phyloP scores from a whole-genome alignment of 2,329 filamentous ascomycete genomes.

The Amesomyces nigricolor region DNA sequence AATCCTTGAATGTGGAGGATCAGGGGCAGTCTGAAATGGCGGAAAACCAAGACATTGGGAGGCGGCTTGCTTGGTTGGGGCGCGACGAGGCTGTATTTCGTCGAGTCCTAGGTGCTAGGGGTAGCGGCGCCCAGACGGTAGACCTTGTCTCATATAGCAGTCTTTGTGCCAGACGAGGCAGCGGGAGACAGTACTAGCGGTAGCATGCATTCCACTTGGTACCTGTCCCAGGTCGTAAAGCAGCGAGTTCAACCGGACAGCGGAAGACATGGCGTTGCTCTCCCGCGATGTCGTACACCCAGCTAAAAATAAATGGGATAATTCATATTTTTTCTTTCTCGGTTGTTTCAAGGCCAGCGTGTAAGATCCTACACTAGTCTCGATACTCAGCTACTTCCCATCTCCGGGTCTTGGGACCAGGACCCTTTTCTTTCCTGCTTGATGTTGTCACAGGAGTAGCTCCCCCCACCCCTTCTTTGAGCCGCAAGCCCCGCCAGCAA shows the following conservation, averaged over 20 bases:
- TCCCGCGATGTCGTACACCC: not conserved
- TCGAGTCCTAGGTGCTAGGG: not conserved
- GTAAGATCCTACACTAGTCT: too few relatives aligned
- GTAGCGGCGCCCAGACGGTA: constrained; percentile 1
- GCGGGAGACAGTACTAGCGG: constrained; percentile 13
- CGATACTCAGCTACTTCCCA: too few relatives aligned
- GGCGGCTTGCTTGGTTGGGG: not conserved
- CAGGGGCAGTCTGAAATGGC: not conserved
- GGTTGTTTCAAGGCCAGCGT: too few relatives aligned
- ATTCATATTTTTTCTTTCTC: too few relatives aligned
- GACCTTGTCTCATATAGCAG: constrained; percentile 7
- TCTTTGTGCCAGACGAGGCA: constrained; percentile 4
- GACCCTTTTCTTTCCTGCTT: too few relatives aligned
- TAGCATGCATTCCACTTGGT: constrained; percentile 13
- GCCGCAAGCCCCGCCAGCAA: constrained; percentile 10
- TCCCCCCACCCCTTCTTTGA: constrained; percentile 4
- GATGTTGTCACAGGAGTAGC: too few relatives aligned
- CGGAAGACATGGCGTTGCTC: not conserved
- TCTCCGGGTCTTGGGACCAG: too few relatives aligned
- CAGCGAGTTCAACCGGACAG: too few relatives aligned
- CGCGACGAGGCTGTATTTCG: not conserved
- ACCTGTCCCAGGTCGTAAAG: not conserved
- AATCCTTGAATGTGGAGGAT: not conserved
- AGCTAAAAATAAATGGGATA: too few relatives aligned
- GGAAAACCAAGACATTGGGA: constrained; percentile 1